Percentiles rank a stretch among this genome's conserved stretches.
Conservation (phyloP, 1,284 basidiomycete species). For the Boletus mariae region DNA sequence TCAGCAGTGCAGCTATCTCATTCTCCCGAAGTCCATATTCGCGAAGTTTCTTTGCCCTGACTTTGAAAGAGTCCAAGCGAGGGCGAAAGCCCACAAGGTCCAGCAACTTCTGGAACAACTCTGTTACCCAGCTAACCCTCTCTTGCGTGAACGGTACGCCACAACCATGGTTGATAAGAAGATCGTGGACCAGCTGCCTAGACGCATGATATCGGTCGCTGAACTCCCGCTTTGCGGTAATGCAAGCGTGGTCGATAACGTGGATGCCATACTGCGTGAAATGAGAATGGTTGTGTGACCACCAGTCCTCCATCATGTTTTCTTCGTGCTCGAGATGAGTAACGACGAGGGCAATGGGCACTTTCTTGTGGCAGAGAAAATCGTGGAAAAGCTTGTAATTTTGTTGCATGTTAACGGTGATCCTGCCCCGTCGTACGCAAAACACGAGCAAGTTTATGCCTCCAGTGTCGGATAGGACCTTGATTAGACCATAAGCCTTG, state of each 20-base stretch:
- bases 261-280: conserved; percentile 20
- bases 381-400: conserved; percentile 36
- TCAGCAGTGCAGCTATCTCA: conserved; percentile 20
- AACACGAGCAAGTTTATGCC: conserved; percentile 37
- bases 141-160: conserved; percentile 24
- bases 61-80: conserved; percentile 24
- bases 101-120: conserved; percentile 25
- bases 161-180: conserved; percentile 21
- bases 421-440: conserved; percentile 34
- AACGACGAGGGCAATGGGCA: conserved; percentile 27
- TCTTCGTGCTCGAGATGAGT: conserved; percentile 31
- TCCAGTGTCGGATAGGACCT: conserved; percentile 24
- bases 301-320: conserved; percentile 27
- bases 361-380: conserved; percentile 31
- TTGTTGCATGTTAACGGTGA: conserved; percentile 29
- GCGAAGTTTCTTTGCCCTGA: conserved; percentile 26
- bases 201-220: conserved; percentile 25
- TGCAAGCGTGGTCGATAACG: conserved; percentile 25
- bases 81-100: conserved; percentile 26
- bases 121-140: conserved; percentile 24
- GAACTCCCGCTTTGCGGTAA: conserved; percentile 29
- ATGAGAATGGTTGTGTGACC: conserved; percentile 19
- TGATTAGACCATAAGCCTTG: conserved; percentile 30
- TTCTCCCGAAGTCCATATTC: conserved; percentile 29
- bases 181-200: conserved; percentile 22